Conservation (phyloP, 192 early-diverging fungal species). For the Phycomyces nitens region DNA sequence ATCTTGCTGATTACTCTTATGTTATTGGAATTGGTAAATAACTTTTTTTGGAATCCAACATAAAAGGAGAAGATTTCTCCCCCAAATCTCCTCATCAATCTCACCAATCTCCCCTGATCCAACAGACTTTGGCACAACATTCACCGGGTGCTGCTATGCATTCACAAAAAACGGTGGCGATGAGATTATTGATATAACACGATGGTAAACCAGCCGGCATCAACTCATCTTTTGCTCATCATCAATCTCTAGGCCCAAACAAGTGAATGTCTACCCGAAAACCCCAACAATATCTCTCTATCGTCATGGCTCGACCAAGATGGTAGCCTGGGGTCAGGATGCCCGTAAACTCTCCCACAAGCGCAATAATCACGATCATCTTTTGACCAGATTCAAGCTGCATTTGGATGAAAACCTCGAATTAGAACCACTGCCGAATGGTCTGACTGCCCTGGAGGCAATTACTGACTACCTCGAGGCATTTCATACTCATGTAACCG, state of each 20-base stretch:
- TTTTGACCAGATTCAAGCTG: constrained; percentile 46
- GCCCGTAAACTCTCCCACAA: constrained; percentile 36
- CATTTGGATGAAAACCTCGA: constrained; percentile 47
- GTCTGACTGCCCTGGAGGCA: constrained; percentile 42
- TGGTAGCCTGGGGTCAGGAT: constrained; percentile 45
- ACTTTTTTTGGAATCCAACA: not conserved
- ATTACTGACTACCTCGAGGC: constrained; percentile 51
- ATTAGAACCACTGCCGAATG: constrained; percentile 39
- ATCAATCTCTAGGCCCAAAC: constrained; percentile 14
- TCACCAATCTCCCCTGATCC: too few species aligned
- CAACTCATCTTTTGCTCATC: not conserved
- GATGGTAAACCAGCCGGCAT: constrained; percentile 18
- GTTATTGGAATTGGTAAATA: constrained; percentile 36
- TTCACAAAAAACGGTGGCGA: constrained; percentile 37
- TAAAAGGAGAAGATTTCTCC: not conserved
- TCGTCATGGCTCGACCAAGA: constrained; percentile 32
- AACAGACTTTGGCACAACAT: constrained; percentile 39
- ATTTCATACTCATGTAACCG: constrained; percentile 32
- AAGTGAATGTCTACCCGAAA: constrained; percentile 17
- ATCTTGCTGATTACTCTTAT: constrained; percentile 30
- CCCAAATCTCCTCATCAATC: too few species aligned
- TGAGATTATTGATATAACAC: constrained; percentile 45
- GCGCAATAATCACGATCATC: constrained; percentile 38
- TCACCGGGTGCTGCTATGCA: constrained; percentile 46
- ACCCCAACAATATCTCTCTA: constrained; percentile 43